phyloP scores from a whole-genome alignment of 2,329 filamentous ascomycete species.

The Didymella exigua region DNA sequence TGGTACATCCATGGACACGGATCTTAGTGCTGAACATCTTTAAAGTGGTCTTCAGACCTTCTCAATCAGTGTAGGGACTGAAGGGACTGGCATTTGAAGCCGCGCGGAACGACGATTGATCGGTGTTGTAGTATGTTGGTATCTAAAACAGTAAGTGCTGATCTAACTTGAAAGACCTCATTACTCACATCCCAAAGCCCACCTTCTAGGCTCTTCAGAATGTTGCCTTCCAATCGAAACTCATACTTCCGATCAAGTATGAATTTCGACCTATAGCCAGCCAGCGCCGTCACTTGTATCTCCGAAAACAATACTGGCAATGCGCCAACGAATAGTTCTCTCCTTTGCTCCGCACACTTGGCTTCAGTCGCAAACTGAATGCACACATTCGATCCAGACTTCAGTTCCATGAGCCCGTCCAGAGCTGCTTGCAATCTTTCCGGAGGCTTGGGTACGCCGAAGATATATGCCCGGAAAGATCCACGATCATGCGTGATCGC shows the following conservation, averaged over 20 bases:
- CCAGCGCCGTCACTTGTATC: slow-evolving; percentile 10
- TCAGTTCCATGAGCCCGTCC: slow-evolving; percentile 23
- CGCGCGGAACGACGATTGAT: slow-evolving; percentile 1
- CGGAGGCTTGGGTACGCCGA: slow-evolving; percentile 21
- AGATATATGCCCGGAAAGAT: slow-evolving; percentile 29
- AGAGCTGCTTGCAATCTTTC: slow-evolving; percentile 24
- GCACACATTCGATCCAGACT: slow-evolving; percentile 18
- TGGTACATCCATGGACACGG: not conserved
- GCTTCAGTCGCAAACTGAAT: slow-evolving; percentile 24
- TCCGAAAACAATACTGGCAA: slow-evolving; percentile 15
- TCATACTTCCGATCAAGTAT: slow-evolving; percentile 22
- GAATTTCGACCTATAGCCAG: slow-evolving; percentile 18
- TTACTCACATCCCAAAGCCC: slow-evolving; percentile 3
- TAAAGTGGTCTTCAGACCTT: too few species aligned
- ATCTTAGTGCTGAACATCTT: not conserved
- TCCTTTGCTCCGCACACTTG: slow-evolving; percentile 13
- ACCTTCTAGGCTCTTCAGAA: not conserved
- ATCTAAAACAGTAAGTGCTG: not conserved
- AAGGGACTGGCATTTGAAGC: slow-evolving; percentile 1
- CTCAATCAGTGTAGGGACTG: slow-evolving; percentile 13
- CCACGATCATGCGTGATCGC: slow-evolving; percentile 25
- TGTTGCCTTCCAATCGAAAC: slow-evolving; percentile 8
- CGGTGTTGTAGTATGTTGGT: slow-evolving; percentile 2
- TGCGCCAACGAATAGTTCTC: slow-evolving; percentile 15
- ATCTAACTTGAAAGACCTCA: not conserved